Conservation (phyloP, 805 yeast species). For the Candida ascalaphidarum region DNA sequence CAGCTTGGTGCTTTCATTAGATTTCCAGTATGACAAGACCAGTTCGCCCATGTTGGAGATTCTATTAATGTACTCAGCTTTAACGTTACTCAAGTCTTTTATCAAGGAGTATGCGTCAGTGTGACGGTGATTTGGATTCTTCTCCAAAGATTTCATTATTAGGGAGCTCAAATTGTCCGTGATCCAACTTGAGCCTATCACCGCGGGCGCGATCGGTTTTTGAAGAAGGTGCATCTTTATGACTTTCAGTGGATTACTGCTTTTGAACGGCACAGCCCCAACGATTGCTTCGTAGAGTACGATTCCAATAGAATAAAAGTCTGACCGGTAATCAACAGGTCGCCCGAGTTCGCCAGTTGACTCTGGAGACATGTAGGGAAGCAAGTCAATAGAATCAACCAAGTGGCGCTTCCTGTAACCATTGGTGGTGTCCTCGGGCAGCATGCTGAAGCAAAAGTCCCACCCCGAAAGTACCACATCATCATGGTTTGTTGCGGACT, state of each 20-base stretch:
- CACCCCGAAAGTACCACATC: slow-evolving; percentile 36
- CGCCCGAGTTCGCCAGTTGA: slow-evolving; percentile 29
- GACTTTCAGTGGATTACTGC: slow-evolving; percentile 29
- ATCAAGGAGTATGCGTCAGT: slow-evolving; percentile 22
- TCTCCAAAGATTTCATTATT: slow-evolving; percentile 34
- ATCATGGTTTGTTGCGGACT: slow-evolving; percentile 15
- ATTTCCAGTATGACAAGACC: neutral
- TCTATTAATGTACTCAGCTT: slow-evolving; percentile 10
- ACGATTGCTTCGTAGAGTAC: slow-evolving; percentile 40
- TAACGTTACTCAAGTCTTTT: slow-evolving; percentile 22
- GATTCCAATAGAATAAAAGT: slow-evolving; percentile 42
- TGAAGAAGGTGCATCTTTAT: slow-evolving; percentile 32
- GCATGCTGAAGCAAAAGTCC: slow-evolving; percentile 37
- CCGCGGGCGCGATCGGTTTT: slow-evolving; percentile 32
- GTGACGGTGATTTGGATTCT: slow-evolving; percentile 31
- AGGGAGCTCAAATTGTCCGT: slow-evolving; percentile 24
- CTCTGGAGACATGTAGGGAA: slow-evolving; percentile 46
- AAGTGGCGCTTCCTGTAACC: slow-evolving; percentile 35
- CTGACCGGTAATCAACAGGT: slow-evolving; percentile 38
- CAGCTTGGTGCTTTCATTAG: no score
- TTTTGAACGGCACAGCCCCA: slow-evolving; percentile 36
- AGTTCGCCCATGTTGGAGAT: neutral
- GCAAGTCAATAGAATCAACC: slow-evolving; percentile 24
- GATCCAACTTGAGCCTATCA: slow-evolving; percentile 17
- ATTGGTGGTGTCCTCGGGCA: slow-evolving; percentile 31